Base-by-base conservation (phyloP, 129 eudicot genomes). In the Tagetes patula region DNA sequence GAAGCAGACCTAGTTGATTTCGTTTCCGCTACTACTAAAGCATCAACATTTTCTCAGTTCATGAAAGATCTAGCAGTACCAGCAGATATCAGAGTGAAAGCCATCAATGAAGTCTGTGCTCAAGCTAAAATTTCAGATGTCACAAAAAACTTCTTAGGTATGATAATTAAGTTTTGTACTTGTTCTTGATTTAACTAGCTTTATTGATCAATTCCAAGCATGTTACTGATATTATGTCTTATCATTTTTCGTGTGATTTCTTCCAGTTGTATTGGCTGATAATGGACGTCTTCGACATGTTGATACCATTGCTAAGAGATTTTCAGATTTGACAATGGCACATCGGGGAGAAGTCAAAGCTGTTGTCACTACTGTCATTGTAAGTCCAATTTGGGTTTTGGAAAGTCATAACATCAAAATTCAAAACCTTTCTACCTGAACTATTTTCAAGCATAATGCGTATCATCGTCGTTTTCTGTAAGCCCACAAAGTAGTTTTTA, bases 291-390 rank as follows among this genome's bases (percentile, higher is more conserved):
- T 92, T 65, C 76, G 77, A 76, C 62, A 87, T 66, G 43, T 89
- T 9, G 96, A 85, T 11, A 80, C 60, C 45, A 87, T 92, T 37
- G 78, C 82, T 1, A 88, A 87, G 82, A 89, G 95, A 77, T 92
- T 85, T 78, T 66, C 85, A 0, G 98, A 92, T 77, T 76, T 89
- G 76, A 89, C 98, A 63, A 92, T 92, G 98, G 96, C 98, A 9
- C 96, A 92, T 64, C 82, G 86, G 52, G 98, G 96, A 67, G 98
- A 92, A 80, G 82, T 92, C 62, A 82, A 89, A 80, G 98, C 86
- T 27, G 87, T 75, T 65, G 96, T 89, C 43, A 87, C 98, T 53
- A 78, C 87, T 71, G 95, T 89, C 52, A 92, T 92, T 69, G 98
- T 92, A 85, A 87, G 98, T 84, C 67, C 59, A 40, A 49, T 55